A percentile compares a stretch with the other conserved stretches of the same genome.
These are phyloP conservation scores for Berberis thunbergii DNA, from an alignment of 164 flowering plant species.

Conservation along the genomic window DNA sequence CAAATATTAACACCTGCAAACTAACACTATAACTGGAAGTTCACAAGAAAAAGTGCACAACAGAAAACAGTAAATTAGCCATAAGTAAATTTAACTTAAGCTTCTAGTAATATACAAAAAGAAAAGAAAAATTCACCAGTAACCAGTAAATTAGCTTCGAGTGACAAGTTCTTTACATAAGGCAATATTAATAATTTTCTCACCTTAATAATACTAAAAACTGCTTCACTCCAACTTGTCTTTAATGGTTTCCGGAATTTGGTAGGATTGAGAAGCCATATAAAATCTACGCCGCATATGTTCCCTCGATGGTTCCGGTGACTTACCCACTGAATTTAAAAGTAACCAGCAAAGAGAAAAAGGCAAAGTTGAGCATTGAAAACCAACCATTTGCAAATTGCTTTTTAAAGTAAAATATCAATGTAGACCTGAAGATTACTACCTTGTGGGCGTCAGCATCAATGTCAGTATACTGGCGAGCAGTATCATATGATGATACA, in stretches of 20 bases:
- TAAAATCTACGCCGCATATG: slow-evolving; percentile 94
- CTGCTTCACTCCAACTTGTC: slow-evolving; percentile 89
- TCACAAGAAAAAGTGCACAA: too few species aligned
- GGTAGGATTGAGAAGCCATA: slow-evolving; percentile 95
- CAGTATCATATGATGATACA: slow-evolving; percentile 94
- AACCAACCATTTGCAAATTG: background rate
- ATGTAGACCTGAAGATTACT: slow-evolving; percentile 1
- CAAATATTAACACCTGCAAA: too few species aligned
- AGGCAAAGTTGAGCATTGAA: background rate
- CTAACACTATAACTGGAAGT: too few species aligned
- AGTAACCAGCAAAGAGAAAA: slow-evolving; percentile 3
- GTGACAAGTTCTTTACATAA: too few species aligned
- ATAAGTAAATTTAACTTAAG: too few species aligned
- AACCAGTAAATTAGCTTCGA: too few species aligned
- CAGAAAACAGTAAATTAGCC: too few species aligned
- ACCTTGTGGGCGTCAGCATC: slow-evolving; percentile 97
- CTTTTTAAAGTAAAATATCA: background rate
- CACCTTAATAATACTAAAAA: slow-evolving; percentile 89
- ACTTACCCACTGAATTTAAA: slow-evolving; percentile 78
- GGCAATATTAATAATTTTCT: slow-evolving; percentile 5
- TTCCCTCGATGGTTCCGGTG: slow-evolving; percentile 93
- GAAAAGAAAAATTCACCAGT: background rate
- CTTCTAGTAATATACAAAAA: background rate
- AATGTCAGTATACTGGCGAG: slow-evolving; percentile 66
- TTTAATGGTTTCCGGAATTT: slow-evolving; percentile 56